Conservation (phyloP, 2,329 filamentous ascomycete genomes). For the Orbilia javanica region DNA sequence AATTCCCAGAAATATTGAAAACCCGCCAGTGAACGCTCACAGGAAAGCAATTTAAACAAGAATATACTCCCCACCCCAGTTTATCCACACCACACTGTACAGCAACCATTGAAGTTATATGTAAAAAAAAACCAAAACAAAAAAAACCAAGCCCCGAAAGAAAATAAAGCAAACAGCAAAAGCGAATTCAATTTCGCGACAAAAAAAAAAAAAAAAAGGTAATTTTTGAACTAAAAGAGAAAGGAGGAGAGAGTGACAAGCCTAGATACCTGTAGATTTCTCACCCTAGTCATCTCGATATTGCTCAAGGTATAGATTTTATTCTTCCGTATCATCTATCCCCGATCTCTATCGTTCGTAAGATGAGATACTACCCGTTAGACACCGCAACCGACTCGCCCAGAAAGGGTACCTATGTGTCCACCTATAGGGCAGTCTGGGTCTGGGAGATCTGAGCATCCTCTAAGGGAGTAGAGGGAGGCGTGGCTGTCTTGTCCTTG, state of each 20-base stretch:
- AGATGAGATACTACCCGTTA: background rate
- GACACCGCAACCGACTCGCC: background rate
- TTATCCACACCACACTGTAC: background rate
- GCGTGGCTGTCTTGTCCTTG: conserved; percentile 27
- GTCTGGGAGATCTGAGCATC: background rate
- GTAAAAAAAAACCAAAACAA: background rate
- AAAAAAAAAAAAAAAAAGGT: background rate
- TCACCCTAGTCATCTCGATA: background rate
- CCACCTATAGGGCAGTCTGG: conserved; percentile 11
- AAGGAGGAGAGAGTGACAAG: background rate
- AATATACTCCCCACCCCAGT: conserved; percentile 1
- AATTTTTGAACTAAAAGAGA: too few relatives aligned
- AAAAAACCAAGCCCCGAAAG: background rate
- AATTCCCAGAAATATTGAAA: conserved; percentile 12
- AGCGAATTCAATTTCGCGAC: conserved; percentile 8
- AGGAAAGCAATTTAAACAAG: background rate
- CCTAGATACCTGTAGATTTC: background rate
- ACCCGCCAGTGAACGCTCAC: conserved; percentile 10
- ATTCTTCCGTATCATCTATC: background rate
- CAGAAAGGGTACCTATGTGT: conserved; percentile 2
- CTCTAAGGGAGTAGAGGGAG: background rate
- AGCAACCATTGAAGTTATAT: background rate
- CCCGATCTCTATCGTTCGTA: background rate
- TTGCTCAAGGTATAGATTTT: background rate
- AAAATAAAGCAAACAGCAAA: too few relatives aligned